Base-by-base conservation (phyloP, 805 yeast species). In the Kodamaea leandrae region DNA sequence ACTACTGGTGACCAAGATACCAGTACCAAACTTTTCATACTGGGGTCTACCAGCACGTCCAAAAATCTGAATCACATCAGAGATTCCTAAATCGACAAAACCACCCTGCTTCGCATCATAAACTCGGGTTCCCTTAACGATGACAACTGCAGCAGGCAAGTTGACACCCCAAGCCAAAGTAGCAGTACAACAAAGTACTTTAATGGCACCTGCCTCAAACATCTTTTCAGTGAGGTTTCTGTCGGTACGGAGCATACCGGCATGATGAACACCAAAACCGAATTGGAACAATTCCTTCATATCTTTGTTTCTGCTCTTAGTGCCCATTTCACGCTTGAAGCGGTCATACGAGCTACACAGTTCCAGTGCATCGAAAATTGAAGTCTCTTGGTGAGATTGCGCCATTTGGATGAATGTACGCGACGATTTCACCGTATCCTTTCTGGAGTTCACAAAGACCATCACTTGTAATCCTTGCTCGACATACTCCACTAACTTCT, bases 11-110 rank as follows among this genome's bases (percentile, higher is more conserved):
- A 93, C 82, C 36, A 93, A 66, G 17, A 89, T 80, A 70, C 98
- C 98, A 2, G 91, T 86, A 72, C 99, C 99, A 55, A 76, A 83
- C 42, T 78, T 78, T 51, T 91, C 96, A 62, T 80, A 93, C 53
- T 95, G 99, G 0, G 99, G 99, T 64, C 99, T 80, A 66, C 99
- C 99, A 19, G 99, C 99, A 69, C 99, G 85, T 52, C 99, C 99
- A 66, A 93, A 93, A 50, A 93, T 93, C 68, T 93, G 99, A 46
- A 95, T 85, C 28, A 93, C 96, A 66, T 93, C 99, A 0, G 96
- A 85, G 13, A 93, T 91, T 1, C 98, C 98, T 28, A 95, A 68
- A 57, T 93, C 99, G 2, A 83, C 78, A 55, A 82, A 87, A 0
- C 99, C 99, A 74, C 99, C 99, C 39, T 83, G 84, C 58, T 90